Evolutionary conservation across 352 stramenopile genomes (phyloP).

Genomic region (Aphanomyces stellatus): DNA sequence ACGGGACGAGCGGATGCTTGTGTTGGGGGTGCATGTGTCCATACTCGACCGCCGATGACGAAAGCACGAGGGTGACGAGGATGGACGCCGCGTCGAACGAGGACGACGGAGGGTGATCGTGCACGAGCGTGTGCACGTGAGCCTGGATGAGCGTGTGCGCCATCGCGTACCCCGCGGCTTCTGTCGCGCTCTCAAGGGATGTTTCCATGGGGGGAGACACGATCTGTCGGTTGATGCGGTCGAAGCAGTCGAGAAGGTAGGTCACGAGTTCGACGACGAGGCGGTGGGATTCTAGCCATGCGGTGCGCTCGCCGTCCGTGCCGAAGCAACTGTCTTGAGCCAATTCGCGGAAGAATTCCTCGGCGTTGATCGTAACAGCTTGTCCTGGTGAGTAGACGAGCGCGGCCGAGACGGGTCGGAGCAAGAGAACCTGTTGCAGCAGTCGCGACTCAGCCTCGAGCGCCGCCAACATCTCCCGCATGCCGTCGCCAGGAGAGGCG

Average conservation of each 20-base stretch:
- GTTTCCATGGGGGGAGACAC: background rate
- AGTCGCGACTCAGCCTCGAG: background rate
- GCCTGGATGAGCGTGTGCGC: conserved; percentile 7
- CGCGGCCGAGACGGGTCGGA: conserved; percentile 4
- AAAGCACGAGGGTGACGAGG: background rate
- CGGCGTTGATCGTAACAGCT: background rate
- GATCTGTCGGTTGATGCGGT: conserved; percentile 7
- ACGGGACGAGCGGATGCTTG: conserved; percentile 9
- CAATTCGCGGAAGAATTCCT: conserved; percentile 9
- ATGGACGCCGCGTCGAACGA: background rate
- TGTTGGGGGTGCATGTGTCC: conserved; percentile 11
- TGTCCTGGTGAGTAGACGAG: background rate
- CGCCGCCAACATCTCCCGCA: background rate
- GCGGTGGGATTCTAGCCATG: background rate
- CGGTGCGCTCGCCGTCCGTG: no score
- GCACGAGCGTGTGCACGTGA: conserved; percentile 5
- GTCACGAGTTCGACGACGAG: background rate
- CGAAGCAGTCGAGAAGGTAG: background rate
- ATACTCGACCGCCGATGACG: background rate
- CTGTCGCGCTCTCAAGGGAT: background rate
- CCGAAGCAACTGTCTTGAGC: background rate
- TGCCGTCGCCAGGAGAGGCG: background rate
- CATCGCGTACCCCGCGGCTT: conserved; percentile 9
- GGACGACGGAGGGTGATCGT: background rate
- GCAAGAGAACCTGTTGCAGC: background rate